Evolutionary conservation across 805 yeast species (phyloP), one percentile per base, ranked within the genome.

Genomic region (Kurtzmaniella fragi): DNA sequence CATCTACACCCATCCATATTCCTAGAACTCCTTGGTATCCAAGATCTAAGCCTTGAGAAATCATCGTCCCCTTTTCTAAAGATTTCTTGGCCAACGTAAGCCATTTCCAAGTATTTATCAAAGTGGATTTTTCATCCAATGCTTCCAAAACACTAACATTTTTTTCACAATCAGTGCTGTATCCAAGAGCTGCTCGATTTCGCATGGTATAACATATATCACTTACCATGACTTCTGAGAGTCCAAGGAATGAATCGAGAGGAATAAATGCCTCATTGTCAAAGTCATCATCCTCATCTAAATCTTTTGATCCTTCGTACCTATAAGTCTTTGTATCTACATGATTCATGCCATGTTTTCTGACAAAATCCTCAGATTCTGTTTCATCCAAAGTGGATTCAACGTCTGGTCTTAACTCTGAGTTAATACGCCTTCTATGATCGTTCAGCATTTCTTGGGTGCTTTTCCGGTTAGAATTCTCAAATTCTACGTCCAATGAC

Each of bases 41-140:
- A 26, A 91, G 70, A 54, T 91, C 96, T 29, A 87, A 64, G 13
- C 77, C 81, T 17, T 78, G 80, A 4, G 83, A 72, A 2, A 77
- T 66, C 84, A 86, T 82, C 1, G 82, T 66, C 0, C 86, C 83
- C 36, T 80, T 75, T 14, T 72, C 73, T 3, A 79, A 78, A 1
- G 85, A 71, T 31, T 75, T 77, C 39, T 77, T 73, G 0, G 95
- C 87, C 37, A 85, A 75, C 1, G 78, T 75, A 26, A 91, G 62
- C 98, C 98, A 91, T 53, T 83, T 80, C 98, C 98, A 91, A 0
- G 95, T 83, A 49, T 86, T 82, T 44, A 83, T 67, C 36, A 83
- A 63, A 40, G 59, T 58, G 31, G 58, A 42, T 45, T 77, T 84
- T 34, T 80, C 77, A 37, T 75, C 75, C 27, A 78, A 55, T 23